Evolutionary conservation across 768 basidiomycete species (phyloP), one percentile per base, ranked within the genome.

Genomic region (Panaeolus cyanescens): DNA sequence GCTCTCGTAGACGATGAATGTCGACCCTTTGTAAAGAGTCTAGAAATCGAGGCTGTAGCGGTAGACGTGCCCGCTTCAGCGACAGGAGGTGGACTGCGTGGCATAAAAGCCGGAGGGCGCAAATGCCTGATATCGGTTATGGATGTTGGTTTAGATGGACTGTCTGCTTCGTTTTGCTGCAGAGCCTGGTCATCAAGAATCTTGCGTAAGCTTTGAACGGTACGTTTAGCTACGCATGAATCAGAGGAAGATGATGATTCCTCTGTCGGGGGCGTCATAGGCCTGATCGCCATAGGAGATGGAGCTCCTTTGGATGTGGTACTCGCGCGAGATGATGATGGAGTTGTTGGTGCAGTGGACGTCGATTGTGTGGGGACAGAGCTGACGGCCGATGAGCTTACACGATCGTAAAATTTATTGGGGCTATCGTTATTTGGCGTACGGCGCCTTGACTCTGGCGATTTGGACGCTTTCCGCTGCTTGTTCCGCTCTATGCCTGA

Each of bases 21-120:
- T 39, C 70, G 77, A 32, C 72, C 80, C 62, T 86, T 88, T 0
- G 90, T 91, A 66, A 88, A 89, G 13, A 93, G 81, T n/a, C 88
- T 81, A 22, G 90, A 91, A 54, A 93, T 80, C 30, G 87, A 89
- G 1, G 91, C 92, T 1, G 92, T 93, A 1, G 92, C 88, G 4
- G 79, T 89, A 3, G 89, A 90, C 4, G 89, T 88, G n/a, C 83
- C 80, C 4, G 83, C 79, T 22, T 80, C 74, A 5, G 88, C 77
- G 1, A 72, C 69, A 9, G 85, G 84, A 9, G 80, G 77, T 1
- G 89, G 87, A 2, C 84, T 81, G 3, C 84, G 75, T 33, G 79
- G 78, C 68, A 80, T 65, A 59, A 80, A 77, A n/a, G 73, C 71
- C 1, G 78, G 77, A 0, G 77, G 65, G 7, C 67, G 68, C 0